A percentile compares a stretch with the other conserved stretches of the same genome.
Evolutionary conservation across 2,329 filamentous ascomycete genomes (phyloP).

Genomic region (Fusarium subtropicale): DNA sequence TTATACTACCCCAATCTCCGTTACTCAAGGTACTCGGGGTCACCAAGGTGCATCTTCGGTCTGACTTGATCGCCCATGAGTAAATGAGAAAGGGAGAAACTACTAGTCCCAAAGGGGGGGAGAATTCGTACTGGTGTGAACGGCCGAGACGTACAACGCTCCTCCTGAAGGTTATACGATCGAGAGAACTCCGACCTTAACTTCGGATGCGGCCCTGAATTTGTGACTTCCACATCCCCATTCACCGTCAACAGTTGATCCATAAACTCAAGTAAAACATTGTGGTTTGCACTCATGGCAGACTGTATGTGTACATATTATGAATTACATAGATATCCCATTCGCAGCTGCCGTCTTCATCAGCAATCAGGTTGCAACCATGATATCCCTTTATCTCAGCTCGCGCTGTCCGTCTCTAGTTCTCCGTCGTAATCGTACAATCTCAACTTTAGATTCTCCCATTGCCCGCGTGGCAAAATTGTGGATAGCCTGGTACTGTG

Average conservation of each 20-base stretch:
- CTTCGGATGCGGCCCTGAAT: neutral
- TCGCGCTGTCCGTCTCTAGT: conserved; percentile 29
- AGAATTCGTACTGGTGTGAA: neutral
- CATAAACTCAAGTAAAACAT: neutral
- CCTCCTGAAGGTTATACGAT: conserved; percentile 3
- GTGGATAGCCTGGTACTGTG: conserved; percentile 23
- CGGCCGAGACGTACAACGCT: neutral
- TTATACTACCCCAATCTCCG: neutral
- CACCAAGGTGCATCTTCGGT: conserved; percentile 20
- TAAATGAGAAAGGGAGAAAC: neutral
- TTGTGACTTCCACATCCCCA: neutral
- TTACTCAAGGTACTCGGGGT: conserved; percentile 12
- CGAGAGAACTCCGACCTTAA: neutral
- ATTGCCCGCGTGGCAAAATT: conserved; percentile 10
- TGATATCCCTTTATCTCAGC: conserved; percentile 9
- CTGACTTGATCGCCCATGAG: conserved; percentile 5
- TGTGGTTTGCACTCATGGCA: neutral
- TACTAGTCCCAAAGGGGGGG: neutral
- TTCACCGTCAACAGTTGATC: neutral
- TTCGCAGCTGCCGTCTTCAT: too few relatives aligned
- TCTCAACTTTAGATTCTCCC: neutral
- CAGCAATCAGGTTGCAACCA: neutral
- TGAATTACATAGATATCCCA: neutral
- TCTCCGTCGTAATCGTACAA: conserved; percentile 17
- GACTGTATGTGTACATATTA: neutral